Evolutionary conservation across 345 rosid species (phyloP), one percentile per base, ranked within the genome.

Genomic region (Citrus inodora): DNA sequence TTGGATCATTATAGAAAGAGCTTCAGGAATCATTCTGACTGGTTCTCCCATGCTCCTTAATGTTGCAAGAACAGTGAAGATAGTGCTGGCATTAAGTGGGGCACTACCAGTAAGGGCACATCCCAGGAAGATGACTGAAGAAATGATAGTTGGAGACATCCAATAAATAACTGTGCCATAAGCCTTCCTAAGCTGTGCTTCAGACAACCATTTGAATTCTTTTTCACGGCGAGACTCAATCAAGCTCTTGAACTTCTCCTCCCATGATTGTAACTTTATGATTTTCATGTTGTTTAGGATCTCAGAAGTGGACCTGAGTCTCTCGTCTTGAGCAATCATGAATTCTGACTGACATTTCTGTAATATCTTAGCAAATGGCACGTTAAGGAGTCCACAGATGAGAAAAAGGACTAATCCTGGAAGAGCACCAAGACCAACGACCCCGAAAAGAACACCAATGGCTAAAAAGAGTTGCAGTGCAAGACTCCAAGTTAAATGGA

Each of bases 181-280:
- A 25, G 90, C 77, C 83, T 83, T 89, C 60, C 79, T 87, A 59
- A 86, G 8, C 81, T 90, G 95, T 42, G 83, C 79, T 76, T 87
- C 82, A 16, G 91, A 76, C 78, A 92, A 78, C 92, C 93, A 92
- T 82, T 84, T 89, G 80, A 90, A 90, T 73, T 93, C 98, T 0
- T 62, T 83, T 10, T 71, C 92, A 59, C 98, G 90, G 53, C 40
- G 64, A 3, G 87, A 84, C 46, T 88, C 90, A 28, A 92, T 89
- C 85, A 83, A 79, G 78, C 76, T 83, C 83, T 89, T 85, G 87
- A 94, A 92, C 77, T 89, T 88, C 33, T 86, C 92, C 86, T 90
- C 97, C 98, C 98, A 94, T 0, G 98, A 87, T 66, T 92, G 94
- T 64, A 94, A 61, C 89, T 94, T 92, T 72, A 92, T 89, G 83